Base-by-base conservation (phyloP, 805 yeast genomes). In the Lachancea quebecensis region DNA sequence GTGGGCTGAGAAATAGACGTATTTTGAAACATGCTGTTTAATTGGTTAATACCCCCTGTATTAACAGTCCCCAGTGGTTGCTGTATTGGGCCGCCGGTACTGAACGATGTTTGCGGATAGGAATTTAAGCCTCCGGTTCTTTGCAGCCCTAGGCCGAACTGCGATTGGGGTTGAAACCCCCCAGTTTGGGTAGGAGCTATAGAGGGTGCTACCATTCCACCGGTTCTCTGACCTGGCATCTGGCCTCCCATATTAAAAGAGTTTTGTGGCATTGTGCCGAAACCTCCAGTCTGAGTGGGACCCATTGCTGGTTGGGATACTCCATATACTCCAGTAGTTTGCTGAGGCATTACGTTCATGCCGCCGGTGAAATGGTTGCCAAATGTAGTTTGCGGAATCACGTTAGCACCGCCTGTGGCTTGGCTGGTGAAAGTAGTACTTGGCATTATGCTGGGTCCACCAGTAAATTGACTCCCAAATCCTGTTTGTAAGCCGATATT, bases 111-210 rank as follows among this genome's bases (percentile, higher is more conserved):
- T 45, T 71, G 75, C 43, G 74, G 74, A 28, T 64, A 65, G 12
- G 74, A 66, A 35, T 70, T 64, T 30, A 65, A 58, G 10, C 72
- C 71, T 10, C 71, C 72, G 15, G 68, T 62, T 35, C 59, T 55
- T 48, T 67, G 71, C 15, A 61, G 45, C 10, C 54, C 54, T 47
- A 68, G 61, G 25, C 74, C 76, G 57, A 72, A 72, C 14, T 68
- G 62, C 4, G 64, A 60, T 52, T 72, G 77, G 0, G 77, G 77
- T 47, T 69, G 71, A 53, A 71, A 70, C 0, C 73, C 71, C n/a
- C 73, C 73, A 10, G 70, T 52, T 37, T 50, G 51, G 43, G 66
- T 55, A 52, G 55, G 50, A 2, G 35, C 16, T 55, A 65, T 64
- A 4, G 65, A 52, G 4, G 71, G 62, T 48, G 66, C 72, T 9